Base-by-base conservation (phyloP, 1,284 basidiomycete species). In the Golubevia pallescens region DNA sequence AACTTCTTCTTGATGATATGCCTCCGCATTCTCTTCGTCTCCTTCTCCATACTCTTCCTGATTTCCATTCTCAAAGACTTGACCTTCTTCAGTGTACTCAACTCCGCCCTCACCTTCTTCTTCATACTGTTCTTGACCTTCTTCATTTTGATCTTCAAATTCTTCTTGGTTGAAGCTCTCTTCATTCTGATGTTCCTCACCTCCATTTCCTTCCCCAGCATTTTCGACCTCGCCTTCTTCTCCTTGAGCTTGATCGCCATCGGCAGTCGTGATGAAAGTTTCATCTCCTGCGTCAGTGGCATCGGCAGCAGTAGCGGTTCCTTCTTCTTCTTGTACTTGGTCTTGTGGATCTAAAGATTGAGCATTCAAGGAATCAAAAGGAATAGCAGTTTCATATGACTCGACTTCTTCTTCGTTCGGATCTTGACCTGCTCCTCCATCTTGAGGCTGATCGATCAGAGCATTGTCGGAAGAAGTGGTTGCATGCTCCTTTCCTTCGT, bases 51-150 rank as follows among this genome's bases (percentile, higher is more conserved):
- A 16, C 32, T 8, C 57, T 6, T 60, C 62, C 3, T 60, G 38
- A n/a, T 38, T 34, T 48, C 60, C 54, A 20, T 57, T 60, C 23
- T 13, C 64, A n/a, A n/a, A n/a, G n/a, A n/a, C n/a, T 24, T 54
- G 69, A 28, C 58, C 62, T 24, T 61, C 62, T 13, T 34, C 51
- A 24, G 21, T 62, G n/a, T 16, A 69, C 32, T 65, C 62, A 5
- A 20, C 60, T 1, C 23, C 62, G 5, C 42, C 60, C 19, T 23
- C 51, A 3, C 48, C 58, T 4, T 32, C 24, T 38, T 38, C 24
- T 20, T 34, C 57, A 52, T 8, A 61, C 20, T 59, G 64, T 3
- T 58, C 63, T 53, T 63, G 56, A 1, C 57, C 38, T 10, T 21
- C 57, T 1, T 34, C 59, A 10, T 28, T 2, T 16, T 57, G 54